Conservation (phyloP, 257 asterid genomes). For the Echites panduratus region DNA sequence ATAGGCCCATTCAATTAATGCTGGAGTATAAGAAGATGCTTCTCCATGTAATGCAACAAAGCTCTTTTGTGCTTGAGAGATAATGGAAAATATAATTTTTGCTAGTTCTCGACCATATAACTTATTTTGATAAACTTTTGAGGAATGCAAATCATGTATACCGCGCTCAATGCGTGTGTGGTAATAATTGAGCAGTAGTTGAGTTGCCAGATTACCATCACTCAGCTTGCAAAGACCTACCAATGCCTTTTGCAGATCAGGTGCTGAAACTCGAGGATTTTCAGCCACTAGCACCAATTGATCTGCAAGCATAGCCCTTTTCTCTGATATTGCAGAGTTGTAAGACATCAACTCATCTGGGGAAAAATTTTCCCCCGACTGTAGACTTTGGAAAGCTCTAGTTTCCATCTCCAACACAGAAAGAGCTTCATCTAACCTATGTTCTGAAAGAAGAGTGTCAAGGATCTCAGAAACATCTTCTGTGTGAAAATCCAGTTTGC, state of each 20-base stretch:
- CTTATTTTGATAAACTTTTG: conserved; percentile 25
- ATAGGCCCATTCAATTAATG: conserved; percentile 43
- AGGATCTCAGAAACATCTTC: conserved; percentile 47
- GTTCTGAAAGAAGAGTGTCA: conserved; percentile 59
- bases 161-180: conserved; percentile 42
- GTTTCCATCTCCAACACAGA: conserved; percentile 53
- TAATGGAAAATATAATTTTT: conserved; percentile 47
- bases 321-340: conserved; percentile 43
- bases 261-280: conserved; percentile 48
- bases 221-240: conserved; percentile 54
- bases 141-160: conserved; percentile 30
- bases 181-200: conserved; percentile 51
- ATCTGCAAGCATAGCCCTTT: conserved; percentile 39
- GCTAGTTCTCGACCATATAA: conserved; percentile 33
- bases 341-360: conserved; percentile 38
- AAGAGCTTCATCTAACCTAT: conserved; percentile 53
- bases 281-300: conserved; percentile 38
- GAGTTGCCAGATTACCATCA: conserved; percentile 35
- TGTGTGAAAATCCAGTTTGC: conserved; percentile 41
- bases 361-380: conserved; percentile 26
- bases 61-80: conserved; percentile 62
- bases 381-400: conserved; percentile 31
- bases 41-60: conserved; percentile 48
- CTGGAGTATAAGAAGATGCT: conserved; percentile 31
- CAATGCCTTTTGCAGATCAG: conserved; percentile 65